Evolutionary conservation across 73 alveolate genomes (phyloP), one percentile per base, ranked within the genome.

Genomic region (Tetrahymena borealis): DNA sequence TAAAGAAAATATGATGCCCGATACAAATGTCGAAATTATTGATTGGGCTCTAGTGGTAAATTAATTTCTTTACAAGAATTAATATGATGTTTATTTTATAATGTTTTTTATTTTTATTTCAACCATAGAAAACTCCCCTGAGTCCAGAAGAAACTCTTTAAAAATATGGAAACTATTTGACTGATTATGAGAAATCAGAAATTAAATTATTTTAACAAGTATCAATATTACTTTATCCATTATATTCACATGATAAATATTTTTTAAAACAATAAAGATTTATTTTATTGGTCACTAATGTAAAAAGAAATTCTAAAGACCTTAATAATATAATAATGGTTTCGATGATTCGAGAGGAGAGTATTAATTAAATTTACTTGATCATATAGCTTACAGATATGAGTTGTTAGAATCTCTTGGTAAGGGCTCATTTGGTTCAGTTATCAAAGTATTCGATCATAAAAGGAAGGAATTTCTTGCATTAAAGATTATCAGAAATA

Each of bases 381-480:
- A 98, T 79, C 97, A 96, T 90, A 94, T 98, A 39, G 90, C 96
- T 90, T 97, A 98, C 90, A 91, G 99, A 91, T 98, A 94, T 96
- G 99, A 98, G 91, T 92, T 98, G 38, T 42, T 98, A 12, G 96
- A 98, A 78, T 93, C 91, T 40, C 79, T 98, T 40, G 99, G 99
- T 39, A 96, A 97, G 90, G 99, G 99, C 2, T 94, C 99, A 12
- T 98, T 97, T 94, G 99, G 99, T n/a, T 94, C 91, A 38, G 99
- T 98, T 11, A 42, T 94, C 60, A 97, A 96, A 95, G 96, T 98
- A 18, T 91, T 78, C 91, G 99, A 98, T 94, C 97, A 98, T 60
- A 94, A 96, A 78, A 90, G 91, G 28, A 95, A 96, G 28, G 98
- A 95, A 92, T 93, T 43, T 90, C 97, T 96, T 13, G 99, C 99